phyloP scores from a whole-genome alignment of 352 stramenopile genomes.

The Phytophthora hybrid region DNA sequence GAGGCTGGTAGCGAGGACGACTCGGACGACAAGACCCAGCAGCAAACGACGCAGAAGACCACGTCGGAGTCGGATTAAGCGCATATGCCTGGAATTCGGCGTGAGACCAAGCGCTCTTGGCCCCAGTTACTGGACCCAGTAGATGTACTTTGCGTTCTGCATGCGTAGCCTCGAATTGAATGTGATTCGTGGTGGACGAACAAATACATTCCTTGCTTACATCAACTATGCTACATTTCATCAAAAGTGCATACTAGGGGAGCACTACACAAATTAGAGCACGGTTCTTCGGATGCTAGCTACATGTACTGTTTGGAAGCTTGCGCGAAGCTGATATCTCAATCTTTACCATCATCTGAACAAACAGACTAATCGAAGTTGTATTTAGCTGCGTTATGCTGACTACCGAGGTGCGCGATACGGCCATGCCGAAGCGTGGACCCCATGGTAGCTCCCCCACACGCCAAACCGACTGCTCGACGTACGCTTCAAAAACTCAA shows the following conservation, averaged over 20 bases:
- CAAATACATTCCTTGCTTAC: not conserved
- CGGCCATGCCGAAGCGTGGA: not conserved
- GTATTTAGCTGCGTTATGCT: not conserved
- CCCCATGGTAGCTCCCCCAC: not conserved
- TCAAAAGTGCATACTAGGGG: too few relatives aligned
- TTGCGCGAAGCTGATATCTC: too few relatives aligned
- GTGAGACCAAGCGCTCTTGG: too few relatives aligned
- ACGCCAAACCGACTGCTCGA: not conserved
- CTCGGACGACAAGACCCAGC: slow-evolving; percentile 10
- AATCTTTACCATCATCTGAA: not conserved
- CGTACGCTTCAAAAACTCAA: not conserved
- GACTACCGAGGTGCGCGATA: not conserved
- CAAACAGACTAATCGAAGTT: not conserved
- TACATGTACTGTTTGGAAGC: too few relatives aligned
- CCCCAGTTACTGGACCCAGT: not conserved
- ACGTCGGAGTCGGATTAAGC: slow-evolving; percentile 13
- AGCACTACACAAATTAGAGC: too few relatives aligned
- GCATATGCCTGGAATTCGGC: too few relatives aligned
- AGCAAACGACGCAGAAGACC: slow-evolving; percentile 15
- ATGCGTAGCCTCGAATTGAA: not conserved
- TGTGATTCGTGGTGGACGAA: not conserved
- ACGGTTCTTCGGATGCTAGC: too few relatives aligned
- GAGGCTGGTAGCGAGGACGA: not conserved
- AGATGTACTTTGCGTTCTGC: not conserved
- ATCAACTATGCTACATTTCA: not conserved